Base-by-base conservation (phyloP, 495 filamentous ascomycete genomes). In the Tuber melanosporum region DNA sequence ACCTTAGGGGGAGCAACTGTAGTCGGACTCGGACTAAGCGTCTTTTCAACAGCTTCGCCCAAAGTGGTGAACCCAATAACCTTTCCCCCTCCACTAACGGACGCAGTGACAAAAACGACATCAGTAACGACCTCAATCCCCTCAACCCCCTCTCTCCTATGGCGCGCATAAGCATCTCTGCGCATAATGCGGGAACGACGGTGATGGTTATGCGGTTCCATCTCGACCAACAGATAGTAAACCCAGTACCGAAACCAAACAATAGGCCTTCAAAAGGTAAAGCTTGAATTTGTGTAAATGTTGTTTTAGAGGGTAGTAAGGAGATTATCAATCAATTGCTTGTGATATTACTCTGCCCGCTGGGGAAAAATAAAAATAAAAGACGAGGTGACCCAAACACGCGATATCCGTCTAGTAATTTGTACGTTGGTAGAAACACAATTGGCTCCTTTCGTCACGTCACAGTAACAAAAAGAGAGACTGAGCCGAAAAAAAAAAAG, bases 51-150 rank as follows among this genome's bases (percentile, higher is more conserved):
- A 22, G 73, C 12, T 17, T 52, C 76, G 36, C 62, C 73, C 80
- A 79, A 45, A n/a, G 80, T 82, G 12, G 62, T 73, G 71, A 79
- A 82, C 14, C 80, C 80, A 74, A 78, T 47, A 15, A 79, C 70
- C 39, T 75, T 76, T 22, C 80, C 80, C 26, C 36, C 74, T 8
- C 39, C 76, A 7, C 36, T n/a, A 46, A 49, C 20, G 45, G 43
- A 74, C 19, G 71, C 71, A 26, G 80, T 81, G 26, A 82, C 66
- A 74, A 74, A 82, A 20, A 81, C 73, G 5, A 74, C 71, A 36
- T 76, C 46, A 8, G 78, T 80, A 47, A 41, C 42, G 22, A 80
- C 19, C 19, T 80, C 74, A 26, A 71, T 73, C 73, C 73, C 77
- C 46, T 79, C 71, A 22, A 2, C 39, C 39, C 39, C 32, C 32